Evolutionary conservation across 768 basidiomycete genomes (phyloP), one percentile per base, ranked within the genome.

Genomic region (Cystofilobasidium bisporidii): DNA sequence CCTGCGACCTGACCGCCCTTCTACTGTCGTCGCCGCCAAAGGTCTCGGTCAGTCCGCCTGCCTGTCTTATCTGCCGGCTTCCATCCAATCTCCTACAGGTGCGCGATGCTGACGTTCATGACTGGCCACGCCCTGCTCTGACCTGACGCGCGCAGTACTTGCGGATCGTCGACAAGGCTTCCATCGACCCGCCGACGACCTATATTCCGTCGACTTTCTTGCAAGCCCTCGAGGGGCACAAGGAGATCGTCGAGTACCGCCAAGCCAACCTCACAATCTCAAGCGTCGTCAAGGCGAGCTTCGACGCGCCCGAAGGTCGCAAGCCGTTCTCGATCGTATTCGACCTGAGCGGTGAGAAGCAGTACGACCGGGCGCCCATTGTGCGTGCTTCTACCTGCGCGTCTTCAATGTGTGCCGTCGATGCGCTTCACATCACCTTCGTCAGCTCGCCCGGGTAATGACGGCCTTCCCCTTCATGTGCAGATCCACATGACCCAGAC

Each of bases 401-500:
- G 26, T 36, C 14, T 24, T 4, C 40, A 8, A 17, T 41, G 40
- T 41, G 58, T 62, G 12, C 63, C 43, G 56, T n/a, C n/a, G n/a
- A n/a, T n/a, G n/a, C n/a, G n/a, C n/a, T n/a, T n/a, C n/a, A n/a
- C n/a, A n/a, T n/a, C n/a, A n/a, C n/a, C n/a, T n/a, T n/a, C n/a
- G n/a, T n/a, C n/a, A n/a, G n/a, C n/a, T n/a, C n/a, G n/a, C n/a
- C n/a, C n/a, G n/a, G n/a, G n/a, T n/a, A n/a, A n/a, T n/a, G n/a
- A n/a, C n/a, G n/a, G n/a, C n/a, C n/a, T n/a, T n/a, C n/a, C 28
- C 22, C 55, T 61, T 55, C 28, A n/a, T 9, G 63, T 47, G 48
- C 71, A 91, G 87, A 86, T 91, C 67, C 86, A 87, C 76, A 86
- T 90, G 76, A 84, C 83, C 67, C 80, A 84, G 61, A 91, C 90